phyloP scores from a whole-genome alignment of 177 flowering plant genomes.

The Vitis hybrid region DNA sequence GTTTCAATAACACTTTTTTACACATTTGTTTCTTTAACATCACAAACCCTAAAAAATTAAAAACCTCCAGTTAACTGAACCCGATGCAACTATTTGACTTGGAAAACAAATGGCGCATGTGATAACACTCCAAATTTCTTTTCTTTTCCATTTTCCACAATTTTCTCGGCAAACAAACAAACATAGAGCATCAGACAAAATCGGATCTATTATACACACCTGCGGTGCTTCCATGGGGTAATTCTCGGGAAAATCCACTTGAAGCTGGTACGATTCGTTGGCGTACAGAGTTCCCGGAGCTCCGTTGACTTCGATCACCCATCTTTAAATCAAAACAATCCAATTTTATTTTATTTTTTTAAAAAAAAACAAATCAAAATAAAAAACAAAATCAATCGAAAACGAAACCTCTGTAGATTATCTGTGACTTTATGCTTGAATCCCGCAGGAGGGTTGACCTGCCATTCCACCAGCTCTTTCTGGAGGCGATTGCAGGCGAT shows the following conservation, averaged over 20 bases:
- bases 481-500: conserved; percentile 87
- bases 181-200: background rate
- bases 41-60: background rate
- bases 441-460: conserved; percentile 83
- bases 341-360: too few species aligned
- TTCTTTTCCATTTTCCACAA: background rate
- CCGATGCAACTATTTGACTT: too few species aligned
- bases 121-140: background rate
- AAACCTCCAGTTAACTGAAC: too few species aligned
- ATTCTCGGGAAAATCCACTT: conserved; percentile 86
- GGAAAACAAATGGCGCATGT: too few species aligned
- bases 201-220: conserved; percentile 27
- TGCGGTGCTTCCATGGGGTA: conserved; percentile 97
- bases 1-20: background rate
- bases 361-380: background rate
- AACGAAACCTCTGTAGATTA: conserved; percentile 78
- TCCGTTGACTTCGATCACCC: conserved; percentile 77
- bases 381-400: conserved; percentile 1
- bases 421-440: conserved; percentile 91
- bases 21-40: background rate
- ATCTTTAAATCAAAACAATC: conserved; percentile 30
- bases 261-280: conserved; percentile 64
- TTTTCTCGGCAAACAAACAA: background rate
- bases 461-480: conserved; percentile 94
- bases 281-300: conserved; percentile 82